Conservation (phyloP, 2,329 filamentous ascomycete species). For the Phyllosticta citrichinensis region DNA sequence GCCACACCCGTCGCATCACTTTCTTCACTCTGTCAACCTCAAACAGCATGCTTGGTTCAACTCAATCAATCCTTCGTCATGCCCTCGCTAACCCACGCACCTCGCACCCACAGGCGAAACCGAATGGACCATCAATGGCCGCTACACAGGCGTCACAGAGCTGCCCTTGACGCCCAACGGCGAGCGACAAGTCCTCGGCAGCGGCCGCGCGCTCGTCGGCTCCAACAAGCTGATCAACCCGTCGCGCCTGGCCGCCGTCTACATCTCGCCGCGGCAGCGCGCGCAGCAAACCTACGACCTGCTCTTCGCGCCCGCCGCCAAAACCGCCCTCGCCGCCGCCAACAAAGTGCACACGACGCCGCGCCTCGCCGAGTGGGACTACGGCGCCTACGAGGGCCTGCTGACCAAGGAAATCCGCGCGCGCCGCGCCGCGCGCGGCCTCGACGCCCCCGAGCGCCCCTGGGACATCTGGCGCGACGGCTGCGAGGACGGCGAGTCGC, state of each 20-base stretch:
- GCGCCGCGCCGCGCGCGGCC: constrained; percentile 47
- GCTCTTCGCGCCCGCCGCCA: constrained; percentile 21
- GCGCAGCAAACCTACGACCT: constrained; percentile 41
- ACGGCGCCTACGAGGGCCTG: constrained; percentile 77
- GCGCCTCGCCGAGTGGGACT: constrained; percentile 76
- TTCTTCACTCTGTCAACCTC: not conserved
- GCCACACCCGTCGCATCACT: not conserved
- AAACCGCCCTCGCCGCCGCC: not conserved
- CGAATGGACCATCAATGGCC: constrained; percentile 39
- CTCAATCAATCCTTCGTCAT: constrained; percentile 49
- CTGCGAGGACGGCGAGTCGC: constrained; percentile 74
- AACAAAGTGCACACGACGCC: constrained; percentile 54
- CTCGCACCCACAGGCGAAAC: constrained; percentile 26
- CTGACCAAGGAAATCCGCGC: constrained; percentile 57
- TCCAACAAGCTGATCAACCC: constrained; percentile 43
- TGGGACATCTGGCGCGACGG: constrained; percentile 93
- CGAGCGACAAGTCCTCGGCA: constrained; percentile 33
- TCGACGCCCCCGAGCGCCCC: constrained; percentile 36
- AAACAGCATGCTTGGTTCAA: not conserved
- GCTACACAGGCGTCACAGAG: constrained; percentile 38
- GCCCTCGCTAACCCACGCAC: constrained; percentile 34
- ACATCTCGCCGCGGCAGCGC: constrained; percentile 40
- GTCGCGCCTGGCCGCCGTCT: constrained; percentile 36
- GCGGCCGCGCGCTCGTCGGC: constrained; percentile 40
- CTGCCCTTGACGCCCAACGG: constrained; percentile 28